phyloP scores from a whole-genome alignment of 2,329 filamentous ascomycete genomes.

The Nemania serpens region DNA sequence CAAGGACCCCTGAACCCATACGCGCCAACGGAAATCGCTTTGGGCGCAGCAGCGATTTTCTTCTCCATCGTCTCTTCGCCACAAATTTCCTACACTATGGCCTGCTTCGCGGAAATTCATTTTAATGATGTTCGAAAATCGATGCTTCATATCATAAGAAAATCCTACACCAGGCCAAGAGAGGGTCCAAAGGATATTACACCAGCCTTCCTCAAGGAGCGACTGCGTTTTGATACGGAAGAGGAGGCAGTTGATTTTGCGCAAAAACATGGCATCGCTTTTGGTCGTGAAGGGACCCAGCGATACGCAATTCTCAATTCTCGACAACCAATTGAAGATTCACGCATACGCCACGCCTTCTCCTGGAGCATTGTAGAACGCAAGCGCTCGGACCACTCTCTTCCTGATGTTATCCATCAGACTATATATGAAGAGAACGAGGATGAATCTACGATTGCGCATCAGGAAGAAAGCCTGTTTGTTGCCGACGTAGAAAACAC shows the following conservation, averaged over 20 bases:
- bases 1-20: constrained; percentile 60
- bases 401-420: constrained; percentile 60
- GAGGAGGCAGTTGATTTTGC: constrained; percentile 69
- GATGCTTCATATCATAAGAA: constrained; percentile 60
- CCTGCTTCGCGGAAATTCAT: constrained; percentile 70
- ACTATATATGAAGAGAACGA: constrained; percentile 51
- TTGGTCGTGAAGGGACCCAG: constrained; percentile 48
- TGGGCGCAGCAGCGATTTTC: constrained; percentile 57
- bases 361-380: constrained; percentile 62
- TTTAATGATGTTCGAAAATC: constrained; percentile 65
- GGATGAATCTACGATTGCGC: background rate
- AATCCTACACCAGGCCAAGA: constrained; percentile 60
- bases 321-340: constrained; percentile 51
- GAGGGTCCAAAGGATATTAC: constrained; percentile 65
- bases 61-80: constrained; percentile 63
- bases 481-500: constrained; percentile 31
- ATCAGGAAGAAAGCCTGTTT: constrained; percentile 36
- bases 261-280: constrained; percentile 60
- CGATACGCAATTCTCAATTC: constrained; percentile 52
- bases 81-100: constrained; percentile 69
- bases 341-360: constrained; percentile 59
- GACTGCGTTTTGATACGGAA: constrained; percentile 70
- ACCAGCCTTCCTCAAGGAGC: constrained; percentile 57
- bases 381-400: constrained; percentile 58
- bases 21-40: constrained; percentile 53